Percentiles rank a stretch among this genome's conserved stretches.
phyloP scores from a whole-genome alignment of 2,329 filamentous ascomycete genomes.

The Shiraia bambusicola region DNA sequence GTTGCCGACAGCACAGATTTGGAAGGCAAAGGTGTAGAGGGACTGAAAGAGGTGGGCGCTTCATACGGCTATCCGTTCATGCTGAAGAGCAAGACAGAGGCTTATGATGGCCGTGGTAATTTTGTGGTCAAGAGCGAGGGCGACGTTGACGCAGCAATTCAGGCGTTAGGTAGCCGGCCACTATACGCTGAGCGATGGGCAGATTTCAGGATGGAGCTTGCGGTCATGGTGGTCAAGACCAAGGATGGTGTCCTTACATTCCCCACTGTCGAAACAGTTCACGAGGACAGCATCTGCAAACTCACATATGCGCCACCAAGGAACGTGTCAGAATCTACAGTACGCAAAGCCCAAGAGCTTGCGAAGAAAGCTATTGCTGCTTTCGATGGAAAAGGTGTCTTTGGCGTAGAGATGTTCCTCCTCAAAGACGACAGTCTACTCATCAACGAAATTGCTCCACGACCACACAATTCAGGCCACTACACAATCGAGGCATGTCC shows the following conservation, averaged over 20 bases:
- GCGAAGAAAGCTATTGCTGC: constrained; percentile 76
- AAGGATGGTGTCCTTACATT: constrained; percentile 75
- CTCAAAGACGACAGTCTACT: constrained; percentile 69
- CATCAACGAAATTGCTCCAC: constrained; percentile 83
- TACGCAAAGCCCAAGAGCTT: constrained; percentile 69
- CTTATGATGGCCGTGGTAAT: constrained; percentile 87
- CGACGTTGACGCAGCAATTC: constrained; percentile 66
- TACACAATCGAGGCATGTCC: constrained; percentile 91
- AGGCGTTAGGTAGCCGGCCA: constrained; percentile 65
- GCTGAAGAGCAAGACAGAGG: constrained; percentile 87
- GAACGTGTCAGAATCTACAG: constrained; percentile 61
- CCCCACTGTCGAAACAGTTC: constrained; percentile 89
- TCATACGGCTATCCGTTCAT: constrained; percentile 81
- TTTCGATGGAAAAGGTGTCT: constrained; percentile 87
- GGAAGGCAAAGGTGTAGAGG: constrained; percentile 58
- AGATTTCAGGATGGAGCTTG: constrained; percentile 80
- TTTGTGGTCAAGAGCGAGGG: constrained; percentile 61
- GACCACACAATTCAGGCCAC: constrained; percentile 89
- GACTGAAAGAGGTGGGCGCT: constrained; percentile 63
- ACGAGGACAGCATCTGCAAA: constrained; percentile 94
- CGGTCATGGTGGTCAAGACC: constrained; percentile 92
- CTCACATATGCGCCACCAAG: constrained; percentile 85
- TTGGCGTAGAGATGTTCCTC: constrained; percentile 95
- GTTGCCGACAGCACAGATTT: constrained; percentile 72
- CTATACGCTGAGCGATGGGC: constrained; percentile 91